Percentiles rank a stretch among this genome's conserved stretches.
These are phyloP conservation scores for Melaleuca quinquenervia DNA, from an alignment of 345 rosid species.

Conservation along the genomic window DNA sequence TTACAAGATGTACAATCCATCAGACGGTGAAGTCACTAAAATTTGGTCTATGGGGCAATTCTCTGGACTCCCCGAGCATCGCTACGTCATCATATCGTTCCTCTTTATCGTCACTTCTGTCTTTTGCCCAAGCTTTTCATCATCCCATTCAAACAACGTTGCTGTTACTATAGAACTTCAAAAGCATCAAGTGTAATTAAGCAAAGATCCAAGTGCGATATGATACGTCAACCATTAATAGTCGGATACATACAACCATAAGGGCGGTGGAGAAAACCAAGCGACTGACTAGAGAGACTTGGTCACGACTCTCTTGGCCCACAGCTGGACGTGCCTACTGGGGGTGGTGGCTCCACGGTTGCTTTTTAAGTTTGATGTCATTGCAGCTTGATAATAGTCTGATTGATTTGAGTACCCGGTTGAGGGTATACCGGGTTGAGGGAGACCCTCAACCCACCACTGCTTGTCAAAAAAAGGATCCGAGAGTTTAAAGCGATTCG, in stretches of 20 bases:
- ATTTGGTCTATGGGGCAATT: background rate
- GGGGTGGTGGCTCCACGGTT: background rate
- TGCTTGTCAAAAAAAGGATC: rapidly evolving
- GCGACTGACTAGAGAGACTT: background rate
- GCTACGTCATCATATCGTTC: background rate
- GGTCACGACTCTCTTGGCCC: background rate
- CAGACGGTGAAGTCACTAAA: background rate
- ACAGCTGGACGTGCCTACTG: background rate
- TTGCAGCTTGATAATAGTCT: background rate
- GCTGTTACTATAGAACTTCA: background rate
- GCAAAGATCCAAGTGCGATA: too few relatives aligned
- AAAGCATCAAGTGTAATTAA: too few relatives aligned
- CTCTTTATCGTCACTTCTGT: background rate
- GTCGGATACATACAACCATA: background rate
- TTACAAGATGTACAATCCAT: background rate
- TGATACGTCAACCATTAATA: background rate
- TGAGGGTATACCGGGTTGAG: too few relatives aligned
- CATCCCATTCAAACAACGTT: background rate
- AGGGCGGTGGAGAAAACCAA: background rate
- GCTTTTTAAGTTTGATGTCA: background rate
- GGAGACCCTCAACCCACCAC: background rate
- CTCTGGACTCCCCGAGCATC: background rate
- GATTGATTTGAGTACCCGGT: background rate
- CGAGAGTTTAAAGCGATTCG: background rate
- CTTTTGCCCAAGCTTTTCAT: background rate